Evolutionary conservation across 2,329 filamentous ascomycete genomes (phyloP).

Genomic region (Phaeosphaeria sp.): DNA sequence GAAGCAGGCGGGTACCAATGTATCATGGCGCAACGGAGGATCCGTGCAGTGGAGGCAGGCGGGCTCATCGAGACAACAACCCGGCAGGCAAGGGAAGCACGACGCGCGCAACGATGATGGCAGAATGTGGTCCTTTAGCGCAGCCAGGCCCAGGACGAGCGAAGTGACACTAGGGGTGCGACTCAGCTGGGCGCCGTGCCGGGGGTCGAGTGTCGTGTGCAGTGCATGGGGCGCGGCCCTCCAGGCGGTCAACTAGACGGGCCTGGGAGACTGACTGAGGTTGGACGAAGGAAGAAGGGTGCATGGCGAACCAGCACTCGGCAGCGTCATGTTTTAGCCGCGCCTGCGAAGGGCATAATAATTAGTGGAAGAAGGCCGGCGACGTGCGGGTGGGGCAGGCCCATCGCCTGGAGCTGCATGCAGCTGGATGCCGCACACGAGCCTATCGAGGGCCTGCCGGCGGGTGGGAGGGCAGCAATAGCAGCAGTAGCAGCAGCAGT

Average conservation of each 20-base stretch:
- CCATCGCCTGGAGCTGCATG: constrained; percentile 16
- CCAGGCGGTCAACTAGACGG: constrained; percentile 42
- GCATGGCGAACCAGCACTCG: constrained; percentile 28
- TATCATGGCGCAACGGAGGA: constrained; percentile 51
- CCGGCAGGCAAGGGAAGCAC: constrained; percentile 31
- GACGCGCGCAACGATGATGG: constrained; percentile 34
- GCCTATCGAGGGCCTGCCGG: constrained; percentile 8
- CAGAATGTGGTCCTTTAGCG: constrained; percentile 34
- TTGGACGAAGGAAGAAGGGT: constrained; percentile 35
- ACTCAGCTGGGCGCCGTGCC: constrained; percentile 42
- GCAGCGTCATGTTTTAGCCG: constrained; percentile 43
- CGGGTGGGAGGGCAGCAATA: constrained; percentile 18
- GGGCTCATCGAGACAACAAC: constrained; percentile 29
- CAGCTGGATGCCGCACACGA: constrained; percentile 13
- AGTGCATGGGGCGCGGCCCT: constrained; percentile 31
- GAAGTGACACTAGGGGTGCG: constrained; percentile 29
- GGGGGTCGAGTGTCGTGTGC: constrained; percentile 38
- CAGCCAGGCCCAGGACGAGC: constrained; percentile 32
- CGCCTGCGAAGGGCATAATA: constrained; percentile 29
- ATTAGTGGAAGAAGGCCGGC: constrained; percentile 27
- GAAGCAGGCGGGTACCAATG: constrained; percentile 45
- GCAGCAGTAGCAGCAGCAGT: constrained; percentile 24
- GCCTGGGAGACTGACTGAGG: constrained; percentile 13
- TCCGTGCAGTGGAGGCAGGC: constrained; percentile 45
- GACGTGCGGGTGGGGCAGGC: constrained; percentile 21